A percentile compares a stretch with the other conserved stretches of the same genome.
Conservation (phyloP, 306 rosid species). For the Vigna angularis region DNA sequence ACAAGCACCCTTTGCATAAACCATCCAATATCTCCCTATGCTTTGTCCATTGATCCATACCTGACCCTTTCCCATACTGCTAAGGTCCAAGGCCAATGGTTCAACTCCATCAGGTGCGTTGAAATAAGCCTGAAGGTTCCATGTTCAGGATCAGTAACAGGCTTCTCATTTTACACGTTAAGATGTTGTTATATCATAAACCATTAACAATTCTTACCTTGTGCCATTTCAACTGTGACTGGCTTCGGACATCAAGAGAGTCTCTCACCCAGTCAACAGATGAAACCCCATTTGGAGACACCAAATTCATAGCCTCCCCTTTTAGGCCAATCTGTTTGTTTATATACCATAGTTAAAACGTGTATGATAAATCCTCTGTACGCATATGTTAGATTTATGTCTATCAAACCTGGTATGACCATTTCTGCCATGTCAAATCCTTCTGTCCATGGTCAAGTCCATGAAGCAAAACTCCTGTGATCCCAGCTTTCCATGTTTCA, state of each 20-base stretch:
- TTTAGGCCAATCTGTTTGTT: slow-evolving; percentile 79
- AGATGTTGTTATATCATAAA: background rate
- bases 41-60: slow-evolving; percentile 97
- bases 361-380: background rate
- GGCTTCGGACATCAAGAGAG: slow-evolving; percentile 57
- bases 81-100: slow-evolving; percentile 86
- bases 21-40: slow-evolving; percentile 96
- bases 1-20: slow-evolving; percentile 84
- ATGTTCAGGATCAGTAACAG: background rate
- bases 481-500: slow-evolving; percentile 83
- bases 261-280: slow-evolving; percentile 77
- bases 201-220: slow-evolving; percentile 58
- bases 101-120: slow-evolving; percentile 76
- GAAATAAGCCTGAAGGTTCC: slow-evolving; percentile 74
- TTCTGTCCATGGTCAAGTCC: slow-evolving; percentile 78
- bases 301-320: slow-evolving; percentile 85
- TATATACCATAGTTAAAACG: slow-evolving; percentile 13
- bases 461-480: slow-evolving; percentile 70
- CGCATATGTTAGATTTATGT: background rate
- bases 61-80: slow-evolving; percentile 97
- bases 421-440: slow-evolving; percentile 75
- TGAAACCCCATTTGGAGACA: slow-evolving; percentile 65
- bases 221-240: slow-evolving; percentile 83
- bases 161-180: slow-evolving; percentile 6
- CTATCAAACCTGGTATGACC: slow-evolving; percentile 85